phyloP scores from a whole-genome alignment of 2,329 filamentous ascomycete species.

The Cladobotryum mycophilum region DNA sequence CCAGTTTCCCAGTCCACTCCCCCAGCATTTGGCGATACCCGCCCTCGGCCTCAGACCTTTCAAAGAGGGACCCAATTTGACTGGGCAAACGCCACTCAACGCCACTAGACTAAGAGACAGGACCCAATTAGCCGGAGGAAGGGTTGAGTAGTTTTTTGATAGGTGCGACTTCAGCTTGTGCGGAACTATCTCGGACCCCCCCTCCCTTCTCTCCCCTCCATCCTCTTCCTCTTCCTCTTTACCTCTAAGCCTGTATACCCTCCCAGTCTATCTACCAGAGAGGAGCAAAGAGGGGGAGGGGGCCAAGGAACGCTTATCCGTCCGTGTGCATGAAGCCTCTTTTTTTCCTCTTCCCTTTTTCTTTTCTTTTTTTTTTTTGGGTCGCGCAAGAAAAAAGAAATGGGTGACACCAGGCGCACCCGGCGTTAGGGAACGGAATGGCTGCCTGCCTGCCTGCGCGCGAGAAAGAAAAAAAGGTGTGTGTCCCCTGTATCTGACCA shows the following conservation, averaged over 20 bases:
- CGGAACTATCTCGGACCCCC: slow-evolving; percentile 10
- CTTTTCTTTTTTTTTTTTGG: slow-evolving; percentile 1
- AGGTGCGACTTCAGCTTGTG: slow-evolving; percentile 4
- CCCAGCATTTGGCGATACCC: slow-evolving; percentile 4
- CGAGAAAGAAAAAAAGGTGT: neutral
- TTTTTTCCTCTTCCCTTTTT: neutral
- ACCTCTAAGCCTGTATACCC: no score
- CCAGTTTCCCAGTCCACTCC: no score
- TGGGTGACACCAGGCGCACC: no score
- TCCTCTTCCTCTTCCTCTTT: no score
- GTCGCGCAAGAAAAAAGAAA: no score
- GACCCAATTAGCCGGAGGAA: slow-evolving; percentile 11
- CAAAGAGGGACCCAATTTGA: slow-evolving; percentile 6
- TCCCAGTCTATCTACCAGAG: no score
- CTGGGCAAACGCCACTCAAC: slow-evolving; percentile 10
- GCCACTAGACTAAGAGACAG: slow-evolving; percentile 3
- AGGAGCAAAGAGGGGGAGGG: no score
- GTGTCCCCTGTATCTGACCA: neutral
- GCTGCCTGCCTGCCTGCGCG: neutral
- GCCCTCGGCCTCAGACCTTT: neutral
- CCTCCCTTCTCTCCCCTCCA: no score
- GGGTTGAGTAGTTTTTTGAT: slow-evolving; percentile 9
- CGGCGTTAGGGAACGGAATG: neutral
- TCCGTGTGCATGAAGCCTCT: slow-evolving; percentile 1
- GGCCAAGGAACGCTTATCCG: slow-evolving; percentile 6